Evolutionary conservation across 139 green algal species (phyloP).

Genomic region (Dunaliella primolecta): DNA sequence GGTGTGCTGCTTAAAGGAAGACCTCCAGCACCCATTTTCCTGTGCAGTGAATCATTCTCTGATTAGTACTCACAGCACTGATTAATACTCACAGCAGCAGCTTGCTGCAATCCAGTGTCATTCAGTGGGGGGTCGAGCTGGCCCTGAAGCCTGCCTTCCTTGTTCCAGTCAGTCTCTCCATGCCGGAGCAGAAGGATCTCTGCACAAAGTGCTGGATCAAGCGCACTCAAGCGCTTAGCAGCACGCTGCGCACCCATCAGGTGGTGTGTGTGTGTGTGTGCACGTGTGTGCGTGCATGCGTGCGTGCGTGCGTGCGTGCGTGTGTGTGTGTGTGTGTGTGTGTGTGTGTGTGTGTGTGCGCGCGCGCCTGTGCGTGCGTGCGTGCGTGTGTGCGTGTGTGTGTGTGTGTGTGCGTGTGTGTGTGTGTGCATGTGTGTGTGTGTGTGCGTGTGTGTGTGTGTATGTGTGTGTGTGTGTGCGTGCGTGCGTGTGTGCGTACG

Average conservation of each 20-base stretch:
- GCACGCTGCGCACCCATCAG: not conserved
- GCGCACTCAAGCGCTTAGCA: not conserved
- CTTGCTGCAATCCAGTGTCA: not conserved
- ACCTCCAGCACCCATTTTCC: too few relatives aligned
- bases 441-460: constrained; percentile 5
- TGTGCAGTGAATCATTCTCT: too few relatives aligned
- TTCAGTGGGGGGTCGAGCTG: constrained; percentile 10
- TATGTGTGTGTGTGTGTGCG: too few relatives aligned
- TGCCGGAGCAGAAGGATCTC: not conserved
- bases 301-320: too few relatives aligned
- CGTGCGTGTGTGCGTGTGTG: not conserved
- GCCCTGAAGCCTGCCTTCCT: constrained; percentile 7
- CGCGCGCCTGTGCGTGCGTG: not conserved
- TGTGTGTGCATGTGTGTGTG: not conserved
- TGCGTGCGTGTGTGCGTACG: too few relatives aligned
- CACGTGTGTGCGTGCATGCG: not conserved
- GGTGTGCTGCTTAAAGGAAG: too few relatives aligned
- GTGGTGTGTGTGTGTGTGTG: not conserved
- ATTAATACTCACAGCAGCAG: not conserved
- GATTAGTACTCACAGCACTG: too few relatives aligned
- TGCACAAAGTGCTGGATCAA: not conserved
- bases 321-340: not conserved
- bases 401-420: not conserved
- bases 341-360: not conserved
- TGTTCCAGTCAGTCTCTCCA: constrained; percentile 17